phyloP scores from a whole-genome alignment of 495 filamentous ascomycete species.

The Antarctomyces pellizariae region DNA sequence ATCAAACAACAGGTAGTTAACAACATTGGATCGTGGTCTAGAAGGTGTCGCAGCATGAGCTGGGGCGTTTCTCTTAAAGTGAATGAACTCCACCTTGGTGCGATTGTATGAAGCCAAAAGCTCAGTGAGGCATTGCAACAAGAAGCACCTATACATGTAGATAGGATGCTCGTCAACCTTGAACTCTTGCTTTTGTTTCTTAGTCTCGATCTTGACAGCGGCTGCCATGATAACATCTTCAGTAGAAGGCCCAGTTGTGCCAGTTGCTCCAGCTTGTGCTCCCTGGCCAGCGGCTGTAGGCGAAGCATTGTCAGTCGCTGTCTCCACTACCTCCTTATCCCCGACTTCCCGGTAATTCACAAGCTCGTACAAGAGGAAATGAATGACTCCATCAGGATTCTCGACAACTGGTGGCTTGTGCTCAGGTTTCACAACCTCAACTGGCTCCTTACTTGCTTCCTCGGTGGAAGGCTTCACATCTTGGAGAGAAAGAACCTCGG shows the following conservation, averaged over 20 bases:
- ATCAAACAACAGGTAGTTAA: conserved; percentile 80
- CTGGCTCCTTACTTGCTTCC: conserved; percentile 25
- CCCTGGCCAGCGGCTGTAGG: conserved; percentile 6
- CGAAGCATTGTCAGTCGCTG: conserved; percentile 24
- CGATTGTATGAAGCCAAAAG: conserved; percentile 83
- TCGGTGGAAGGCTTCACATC: conserved; percentile 30
- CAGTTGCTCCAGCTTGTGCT: conserved; percentile 9
- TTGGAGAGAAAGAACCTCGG: conserved; percentile 26
- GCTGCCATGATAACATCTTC: conserved; percentile 11
- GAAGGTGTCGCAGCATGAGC: conserved; percentile 61
- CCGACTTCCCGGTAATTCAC: conserved; percentile 81
- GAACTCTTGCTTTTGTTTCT: conserved; percentile 47
- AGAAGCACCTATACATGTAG: conserved; percentile 87
- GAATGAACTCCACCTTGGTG: conserved; percentile 95
- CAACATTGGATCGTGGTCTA: conserved; percentile 75
- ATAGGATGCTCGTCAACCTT: conserved; percentile 87
- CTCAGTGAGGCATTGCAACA: conserved; percentile 82
- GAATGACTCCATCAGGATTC: conserved; percentile 84
- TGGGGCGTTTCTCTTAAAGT: conserved; percentile 77
- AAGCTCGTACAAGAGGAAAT: conserved; percentile 86
- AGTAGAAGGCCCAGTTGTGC: conserved; percentile 8
- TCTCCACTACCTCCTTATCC: conserved; percentile 36
- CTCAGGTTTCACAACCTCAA: conserved; percentile 41
- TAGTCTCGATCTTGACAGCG: conserved; percentile 15
- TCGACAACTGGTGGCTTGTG: conserved; percentile 69